Evolutionary conservation across 192 early-diverging fungal genomes (phyloP).

Genomic region (Backusella tarrabulga): DNA sequence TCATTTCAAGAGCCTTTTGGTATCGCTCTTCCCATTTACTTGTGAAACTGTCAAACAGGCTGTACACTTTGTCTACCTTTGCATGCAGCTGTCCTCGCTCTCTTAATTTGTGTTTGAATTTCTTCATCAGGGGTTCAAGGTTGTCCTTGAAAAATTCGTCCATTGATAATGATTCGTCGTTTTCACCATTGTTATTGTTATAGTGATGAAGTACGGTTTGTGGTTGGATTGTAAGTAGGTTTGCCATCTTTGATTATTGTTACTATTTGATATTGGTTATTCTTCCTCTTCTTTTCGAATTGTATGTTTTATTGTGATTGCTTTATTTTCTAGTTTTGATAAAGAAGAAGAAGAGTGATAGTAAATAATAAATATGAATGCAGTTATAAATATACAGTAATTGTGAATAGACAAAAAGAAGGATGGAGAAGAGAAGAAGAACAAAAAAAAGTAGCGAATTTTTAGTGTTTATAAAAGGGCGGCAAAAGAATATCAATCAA

Average conservation of each 20-base stretch:
- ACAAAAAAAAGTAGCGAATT: background rate
- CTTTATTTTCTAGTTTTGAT: background rate
- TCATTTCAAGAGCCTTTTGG: background rate
- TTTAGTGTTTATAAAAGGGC: background rate
- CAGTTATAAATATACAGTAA: background rate
- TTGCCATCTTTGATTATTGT: slow-evolving; percentile 13
- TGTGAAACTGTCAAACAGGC: slow-evolving; percentile 25
- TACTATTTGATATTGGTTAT: background rate
- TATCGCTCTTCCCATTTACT: slow-evolving; percentile 13
- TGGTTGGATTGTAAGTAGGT: slow-evolving; percentile 23
- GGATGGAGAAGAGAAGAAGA: background rate
- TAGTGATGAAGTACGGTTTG: slow-evolving; percentile 3
- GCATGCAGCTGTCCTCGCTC: slow-evolving; percentile 14
- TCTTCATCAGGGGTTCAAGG: slow-evolving; percentile 25
- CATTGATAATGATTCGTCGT: slow-evolving; percentile 16
- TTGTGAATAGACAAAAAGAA: background rate
- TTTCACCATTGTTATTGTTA: background rate
- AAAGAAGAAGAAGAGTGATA: background rate
- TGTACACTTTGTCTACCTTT: slow-evolving; percentile 21
- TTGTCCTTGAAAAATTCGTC: slow-evolving; percentile 30
- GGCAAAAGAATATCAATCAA: background rate
- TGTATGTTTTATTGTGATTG: background rate
- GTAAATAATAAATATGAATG: background rate
- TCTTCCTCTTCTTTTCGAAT: background rate
- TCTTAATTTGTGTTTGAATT: slow-evolving; percentile 23